These are phyloP conservation scores for Planoprotostelium fungivorum DNA, from an alignment of 78 protist genomes.

Conservation along the genomic window DNA sequence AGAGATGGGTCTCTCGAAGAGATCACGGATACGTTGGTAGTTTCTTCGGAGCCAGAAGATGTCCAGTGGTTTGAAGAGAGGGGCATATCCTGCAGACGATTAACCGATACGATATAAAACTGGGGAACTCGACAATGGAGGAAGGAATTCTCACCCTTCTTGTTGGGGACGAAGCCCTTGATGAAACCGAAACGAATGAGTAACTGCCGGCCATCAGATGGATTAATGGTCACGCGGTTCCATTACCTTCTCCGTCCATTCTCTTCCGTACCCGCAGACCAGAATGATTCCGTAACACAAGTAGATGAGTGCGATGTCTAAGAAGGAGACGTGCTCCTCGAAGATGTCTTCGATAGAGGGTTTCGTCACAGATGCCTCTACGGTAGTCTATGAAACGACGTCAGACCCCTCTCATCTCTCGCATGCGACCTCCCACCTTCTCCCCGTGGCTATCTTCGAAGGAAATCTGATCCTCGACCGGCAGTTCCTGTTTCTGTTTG, in stretches of 20 bases:
- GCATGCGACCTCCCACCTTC: too few species aligned
- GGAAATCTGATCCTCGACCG: too few species aligned
- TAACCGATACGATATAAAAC: not conserved
- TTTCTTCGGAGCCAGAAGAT: conserved; percentile 83
- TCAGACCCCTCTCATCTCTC: too few species aligned
- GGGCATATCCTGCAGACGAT: conserved; percentile 74
- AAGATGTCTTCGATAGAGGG: not conserved
- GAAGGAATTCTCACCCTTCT: conserved; percentile 1
- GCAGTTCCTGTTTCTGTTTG: too few species aligned
- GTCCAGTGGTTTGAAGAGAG: conserved; percentile 82
- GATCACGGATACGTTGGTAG: conserved; percentile 83
- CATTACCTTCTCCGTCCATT: not conserved
- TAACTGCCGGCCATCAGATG: not conserved
- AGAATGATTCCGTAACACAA: not conserved
- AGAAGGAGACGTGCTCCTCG: not conserved
- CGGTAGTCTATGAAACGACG: too few species aligned
- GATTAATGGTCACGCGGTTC: not conserved
- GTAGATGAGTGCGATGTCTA: not conserved
- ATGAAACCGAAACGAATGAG: not conserved
- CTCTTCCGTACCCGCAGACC: not conserved
- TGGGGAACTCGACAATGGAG: too few species aligned
- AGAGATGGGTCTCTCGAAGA: conserved; percentile 90
- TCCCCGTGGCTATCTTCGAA: too few species aligned
- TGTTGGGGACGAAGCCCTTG: not conserved
- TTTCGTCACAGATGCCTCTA: not conserved